Conservation (phyloP, 371 early-diverging fungal species). For the Actinomucor elegans region DNA sequence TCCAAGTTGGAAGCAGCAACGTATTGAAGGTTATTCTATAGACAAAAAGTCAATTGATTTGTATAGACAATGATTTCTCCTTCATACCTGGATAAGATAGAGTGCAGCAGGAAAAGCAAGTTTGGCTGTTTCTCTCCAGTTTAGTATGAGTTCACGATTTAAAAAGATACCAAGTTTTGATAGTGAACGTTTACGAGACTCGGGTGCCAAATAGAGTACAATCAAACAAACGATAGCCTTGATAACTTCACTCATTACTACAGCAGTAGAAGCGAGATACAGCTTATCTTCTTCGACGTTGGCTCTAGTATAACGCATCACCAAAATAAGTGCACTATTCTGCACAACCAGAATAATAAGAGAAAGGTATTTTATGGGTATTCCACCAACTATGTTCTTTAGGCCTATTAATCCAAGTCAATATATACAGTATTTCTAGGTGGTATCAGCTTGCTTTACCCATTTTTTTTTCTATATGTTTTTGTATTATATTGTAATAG, state of each 20-base stretch:
- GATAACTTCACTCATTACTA: conserved; percentile 75
- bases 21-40: conserved; percentile 88
- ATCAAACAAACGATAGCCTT: conserved; percentile 72
- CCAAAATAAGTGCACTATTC: conserved; percentile 76
- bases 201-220: conserved; percentile 35
- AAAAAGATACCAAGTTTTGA: conserved; percentile 8
- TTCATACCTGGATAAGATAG: conserved; percentile 74
- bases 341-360: conserved; percentile 81
- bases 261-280: conserved; percentile 83
- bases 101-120: conserved; percentile 80
- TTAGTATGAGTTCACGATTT: conserved; percentile 21
- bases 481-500: too few species aligned
- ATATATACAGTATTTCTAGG: background rate
- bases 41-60: background rate
- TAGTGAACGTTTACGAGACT: conserved; percentile 11
- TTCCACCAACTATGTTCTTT: background rate
- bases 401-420: background rate
- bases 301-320: conserved; percentile 75
- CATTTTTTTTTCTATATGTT: background rate
- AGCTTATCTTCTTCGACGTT: conserved; percentile 31
- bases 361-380: conserved; percentile 79
- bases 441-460: too few species aligned
- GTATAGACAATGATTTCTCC: background rate
- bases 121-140: conserved; percentile 42
- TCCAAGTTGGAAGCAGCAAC: conserved; percentile 81